Conservation (phyloP, 108 stramenopile species). For the Ochromonas danica region DNA sequence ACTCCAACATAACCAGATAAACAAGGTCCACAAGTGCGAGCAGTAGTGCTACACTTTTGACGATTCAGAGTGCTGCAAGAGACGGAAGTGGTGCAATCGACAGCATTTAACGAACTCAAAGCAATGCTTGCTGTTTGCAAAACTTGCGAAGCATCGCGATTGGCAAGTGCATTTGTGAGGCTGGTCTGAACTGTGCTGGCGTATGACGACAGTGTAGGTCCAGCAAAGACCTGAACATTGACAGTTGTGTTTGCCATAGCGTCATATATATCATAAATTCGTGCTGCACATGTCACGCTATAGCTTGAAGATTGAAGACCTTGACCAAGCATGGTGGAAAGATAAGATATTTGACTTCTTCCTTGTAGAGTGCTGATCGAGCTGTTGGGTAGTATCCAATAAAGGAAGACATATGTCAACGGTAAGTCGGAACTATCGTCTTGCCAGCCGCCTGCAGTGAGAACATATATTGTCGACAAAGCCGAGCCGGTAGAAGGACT, state of each 20-base stretch:
- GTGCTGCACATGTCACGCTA: not conserved
- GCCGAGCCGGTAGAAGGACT: not conserved
- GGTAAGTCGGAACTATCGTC: not conserved
- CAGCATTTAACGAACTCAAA: not conserved
- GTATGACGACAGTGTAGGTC: not conserved
- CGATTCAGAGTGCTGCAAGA: not conserved
- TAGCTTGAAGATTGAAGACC: not conserved
- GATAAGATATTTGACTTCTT: not conserved
- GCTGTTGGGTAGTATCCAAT: not conserved
- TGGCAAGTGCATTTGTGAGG: not conserved
- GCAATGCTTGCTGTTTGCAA: not conserved
- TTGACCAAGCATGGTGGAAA: not conserved
- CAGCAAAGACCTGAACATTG: not conserved
- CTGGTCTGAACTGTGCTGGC: not conserved
- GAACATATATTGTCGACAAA: not conserved
- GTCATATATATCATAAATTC: not conserved
- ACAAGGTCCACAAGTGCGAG: slow-evolving; percentile 10
- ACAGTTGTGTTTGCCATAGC: not conserved
- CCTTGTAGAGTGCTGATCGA: not conserved
- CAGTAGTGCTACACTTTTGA: not conserved
- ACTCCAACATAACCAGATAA: slow-evolving; percentile 4
- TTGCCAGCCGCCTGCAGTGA: not conserved
- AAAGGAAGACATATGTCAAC: not conserved
- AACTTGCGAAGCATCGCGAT: not conserved
- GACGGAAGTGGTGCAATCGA: not conserved